Evolutionary conservation across 2,329 filamentous ascomycete species (phyloP), one percentile per base, ranked within the genome.

Genomic region (Ceratocystiopsis minuta): DNA sequence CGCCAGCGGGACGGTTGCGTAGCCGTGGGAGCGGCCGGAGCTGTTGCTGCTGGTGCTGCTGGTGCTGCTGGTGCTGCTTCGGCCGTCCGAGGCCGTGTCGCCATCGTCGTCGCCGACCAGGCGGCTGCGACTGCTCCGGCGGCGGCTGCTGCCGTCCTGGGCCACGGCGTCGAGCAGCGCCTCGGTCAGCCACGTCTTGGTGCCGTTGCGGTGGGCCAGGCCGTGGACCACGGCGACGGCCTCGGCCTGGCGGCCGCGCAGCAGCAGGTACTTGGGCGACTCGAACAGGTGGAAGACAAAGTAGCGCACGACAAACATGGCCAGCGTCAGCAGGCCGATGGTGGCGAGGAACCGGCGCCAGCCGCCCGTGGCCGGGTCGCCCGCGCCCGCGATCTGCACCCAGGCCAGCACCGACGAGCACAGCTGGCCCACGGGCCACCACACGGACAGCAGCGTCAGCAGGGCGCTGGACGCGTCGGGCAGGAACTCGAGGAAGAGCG

Each of bases 341-440:
- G 77, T 75, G 40, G 78, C 63, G 41, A 84, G 63, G 41, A 87
- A 75, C 48, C 79, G 76, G 17, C 85, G 70, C 84, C 84, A 92
- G 36, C 82, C 83, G 60, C 80, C 28, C 20, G 7, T 3, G n/a
- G 17, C 70, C 82, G 48, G 72, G 10, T 15, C 4, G 13, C 32
- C 15, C 10, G 13, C 32, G 13, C 32, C 32, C 32, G 13, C 73
- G 43, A 90, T 78, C 50, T 78, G 83, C 37, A 67, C 79, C 83
- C 81, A 88, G 7, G 79, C 82, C 38, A 83, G 65, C 6, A 81
- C 59, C 3, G 76, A 79, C 2, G 80, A 75, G 43, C 79, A 68
- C 9, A 92, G 66, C 54, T 90, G 82, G 6, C 84, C 85, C 16
- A 92, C 61, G 0, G 84, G 81, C 83, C 85, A 93, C 79, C 82